Percentiles rank a stretch among this genome's conserved stretches.
Evolutionary conservation across 441 rosid species (phyloP).

Genomic region (Theobroma grandiflorum): DNA sequence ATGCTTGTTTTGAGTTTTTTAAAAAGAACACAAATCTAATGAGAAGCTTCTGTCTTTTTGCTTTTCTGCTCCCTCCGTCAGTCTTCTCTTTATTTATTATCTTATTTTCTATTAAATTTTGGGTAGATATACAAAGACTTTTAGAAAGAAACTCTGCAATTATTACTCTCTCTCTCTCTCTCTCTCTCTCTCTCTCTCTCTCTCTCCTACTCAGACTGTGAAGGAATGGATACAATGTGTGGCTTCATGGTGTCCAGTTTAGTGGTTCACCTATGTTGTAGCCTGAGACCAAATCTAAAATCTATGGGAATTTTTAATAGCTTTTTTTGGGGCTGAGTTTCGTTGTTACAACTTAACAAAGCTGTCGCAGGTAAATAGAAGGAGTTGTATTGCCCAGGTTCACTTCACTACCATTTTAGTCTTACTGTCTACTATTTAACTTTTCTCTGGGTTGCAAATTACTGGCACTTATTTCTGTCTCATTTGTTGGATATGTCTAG

Average conservation of each 20-base stretch:
- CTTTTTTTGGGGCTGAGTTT: too few relatives aligned
- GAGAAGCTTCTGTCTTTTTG: slow-evolving; percentile 11
- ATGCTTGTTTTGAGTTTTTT: background rate
- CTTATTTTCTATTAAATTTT: background rate
- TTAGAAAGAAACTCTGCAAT: slow-evolving; percentile 16
- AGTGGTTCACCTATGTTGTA: background rate
- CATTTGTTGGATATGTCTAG: too few relatives aligned
- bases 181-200: background rate
- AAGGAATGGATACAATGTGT: background rate
- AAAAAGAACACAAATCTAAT: background rate
- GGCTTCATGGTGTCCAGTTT: background rate
- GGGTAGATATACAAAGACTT: background rate
- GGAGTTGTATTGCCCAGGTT: background rate
- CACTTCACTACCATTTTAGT: too few relatives aligned
- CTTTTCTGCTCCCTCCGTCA: background rate
- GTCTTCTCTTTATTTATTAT: background rate
- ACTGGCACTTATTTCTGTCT: background rate
- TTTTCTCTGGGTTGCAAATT: background rate
- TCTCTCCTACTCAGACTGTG: background rate
- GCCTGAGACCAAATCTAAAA: background rate
- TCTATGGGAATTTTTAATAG: too few relatives aligned
- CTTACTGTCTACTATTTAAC: too few relatives aligned
- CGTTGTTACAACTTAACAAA: background rate
- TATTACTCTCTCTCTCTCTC: background rate
- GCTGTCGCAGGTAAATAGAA: background rate